These are phyloP conservation scores for Pythium phragmitis DNA, from an alignment of 352 stramenopile species.

Conservation along the genomic window DNA sequence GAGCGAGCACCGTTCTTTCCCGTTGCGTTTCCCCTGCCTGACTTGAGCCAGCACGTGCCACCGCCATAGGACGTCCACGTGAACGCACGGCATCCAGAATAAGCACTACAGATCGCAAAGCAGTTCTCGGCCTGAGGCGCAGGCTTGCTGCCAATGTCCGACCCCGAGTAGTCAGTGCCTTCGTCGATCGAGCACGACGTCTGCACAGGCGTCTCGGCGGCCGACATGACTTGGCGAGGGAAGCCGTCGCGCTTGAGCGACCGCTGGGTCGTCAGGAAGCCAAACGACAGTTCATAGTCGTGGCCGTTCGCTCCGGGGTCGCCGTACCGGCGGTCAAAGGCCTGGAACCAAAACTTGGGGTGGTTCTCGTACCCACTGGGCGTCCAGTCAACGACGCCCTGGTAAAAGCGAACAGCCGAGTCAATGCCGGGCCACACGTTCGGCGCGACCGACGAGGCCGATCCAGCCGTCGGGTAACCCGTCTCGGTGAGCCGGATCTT, in stretches of 20 bases:
- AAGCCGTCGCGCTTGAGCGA: constrained; percentile 23
- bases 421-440: constrained; percentile 24
- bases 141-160: constrained; percentile 12
- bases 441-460: constrained; percentile 19
- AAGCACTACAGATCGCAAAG: constrained; percentile 8
- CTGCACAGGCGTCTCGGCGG: background rate
- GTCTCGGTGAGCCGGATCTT: constrained; percentile 40
- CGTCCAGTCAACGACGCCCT: constrained; percentile 29
- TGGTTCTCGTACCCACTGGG: constrained; percentile 13
- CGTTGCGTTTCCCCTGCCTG: background rate
- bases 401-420: constrained; percentile 29
- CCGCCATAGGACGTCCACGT: constrained; percentile 31
- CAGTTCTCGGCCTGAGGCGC: constrained; percentile 4
- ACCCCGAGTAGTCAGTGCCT: constrained; percentile 8
- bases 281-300: constrained; percentile 33
- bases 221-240: constrained; percentile 6
- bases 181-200: constrained; percentile 10
- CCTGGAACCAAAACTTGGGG: constrained; percentile 42
- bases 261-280: constrained; percentile 28
- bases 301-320: constrained; percentile 9
- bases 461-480: constrained; percentile 30
- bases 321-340: constrained; percentile 33
- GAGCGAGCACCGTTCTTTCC: constrained; percentile 10
- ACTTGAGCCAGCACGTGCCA: constrained; percentile 33
- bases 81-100: constrained; percentile 21